Evolutionary conservation across 805 yeast species (phyloP).

Genomic region (Pichia paraexigua): DNA sequence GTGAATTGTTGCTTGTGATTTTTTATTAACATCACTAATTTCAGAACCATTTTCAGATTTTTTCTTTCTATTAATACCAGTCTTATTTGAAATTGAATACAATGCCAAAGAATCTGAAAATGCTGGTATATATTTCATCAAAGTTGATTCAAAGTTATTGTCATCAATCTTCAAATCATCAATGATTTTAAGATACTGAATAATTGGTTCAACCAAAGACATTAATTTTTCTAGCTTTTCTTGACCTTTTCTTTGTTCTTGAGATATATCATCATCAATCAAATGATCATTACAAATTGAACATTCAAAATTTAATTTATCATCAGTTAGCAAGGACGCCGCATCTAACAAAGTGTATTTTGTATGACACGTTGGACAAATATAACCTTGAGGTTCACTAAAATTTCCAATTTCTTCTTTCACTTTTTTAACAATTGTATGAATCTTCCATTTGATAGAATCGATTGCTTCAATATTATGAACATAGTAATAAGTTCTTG

Average conservation of each 20-base stretch:
- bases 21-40: constrained; percentile 25
- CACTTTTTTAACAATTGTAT: constrained; percentile 67
- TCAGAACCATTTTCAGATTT: constrained; percentile 23
- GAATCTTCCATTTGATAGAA: constrained; percentile 93
- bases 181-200: constrained; percentile 71
- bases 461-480: constrained; percentile 92
- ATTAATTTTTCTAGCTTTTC: constrained; percentile 74
- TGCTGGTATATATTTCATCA: constrained; percentile 79
- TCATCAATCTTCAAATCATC: constrained; percentile 77
- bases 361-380: constrained; percentile 78
- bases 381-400: constrained; percentile 88
- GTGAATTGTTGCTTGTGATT: constrained; percentile 78
- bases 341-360: constrained; percentile 86
- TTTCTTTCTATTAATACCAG: constrained; percentile 16
- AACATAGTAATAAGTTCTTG: constrained; percentile 72
- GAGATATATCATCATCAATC: constrained; percentile 82
- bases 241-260: constrained; percentile 74
- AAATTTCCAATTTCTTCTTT: constrained; percentile 79
- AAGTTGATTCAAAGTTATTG: constrained; percentile 79
- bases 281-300: constrained; percentile 72
- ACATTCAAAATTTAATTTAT: constrained; percentile 73
- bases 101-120: constrained; percentile 60
- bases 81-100: constrained; percentile 51
- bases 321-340: constrained; percentile 70
- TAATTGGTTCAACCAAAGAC: constrained; percentile 85